These are phyloP conservation scores for Nevesoporus exiguus DNA, from an alignment of 768 basidiomycete species.

Conservation along the genomic window DNA sequence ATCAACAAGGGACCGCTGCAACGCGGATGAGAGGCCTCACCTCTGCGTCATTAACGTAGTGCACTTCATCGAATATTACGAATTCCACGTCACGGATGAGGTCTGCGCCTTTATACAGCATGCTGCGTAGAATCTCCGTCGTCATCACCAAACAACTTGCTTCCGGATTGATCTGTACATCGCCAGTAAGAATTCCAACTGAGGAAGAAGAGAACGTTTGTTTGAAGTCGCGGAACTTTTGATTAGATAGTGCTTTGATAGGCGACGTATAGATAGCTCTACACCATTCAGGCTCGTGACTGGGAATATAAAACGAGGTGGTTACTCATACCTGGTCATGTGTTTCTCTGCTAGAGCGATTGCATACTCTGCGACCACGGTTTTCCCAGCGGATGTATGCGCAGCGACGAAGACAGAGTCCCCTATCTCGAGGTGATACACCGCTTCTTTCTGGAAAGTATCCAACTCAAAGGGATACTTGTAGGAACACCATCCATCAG, in stretches of 20 bases:
- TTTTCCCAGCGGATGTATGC: constrained; percentile 99
- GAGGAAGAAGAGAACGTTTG: constrained; percentile 88
- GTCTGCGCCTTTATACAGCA: constrained; percentile 99
- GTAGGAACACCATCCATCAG: constrained; percentile 6
- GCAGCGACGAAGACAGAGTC: constrained; percentile 99
- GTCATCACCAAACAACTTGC: constrained; percentile 97
- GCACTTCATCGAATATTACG: constrained; percentile 99
- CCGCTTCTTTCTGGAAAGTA: constrained; percentile 97
- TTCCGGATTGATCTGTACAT: constrained; percentile 99
- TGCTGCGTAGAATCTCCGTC: constrained; percentile 95
- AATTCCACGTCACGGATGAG: constrained; percentile 98
- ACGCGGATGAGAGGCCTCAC: constrained; percentile 40
- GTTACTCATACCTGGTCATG: constrained; percentile 81
- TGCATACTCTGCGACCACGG: constrained; percentile 98
- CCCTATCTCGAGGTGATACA: constrained; percentile 95
- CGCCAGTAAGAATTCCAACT: constrained; percentile 95
- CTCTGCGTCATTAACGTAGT: constrained; percentile 99
- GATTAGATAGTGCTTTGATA: constrained; percentile 97
- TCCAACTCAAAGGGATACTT: constrained; percentile 99
- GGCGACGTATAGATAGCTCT: constrained; percentile 99
- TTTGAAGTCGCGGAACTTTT: constrained; percentile 99
- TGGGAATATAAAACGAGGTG: constrained; percentile 15
- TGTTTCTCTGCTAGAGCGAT: constrained; percentile 96
- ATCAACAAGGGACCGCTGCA: constrained; percentile 10
- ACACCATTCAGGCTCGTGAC: constrained; percentile 3